Evolutionary conservation across 345 rosid species (phyloP).

Genomic region (Camelina hispida): DNA sequence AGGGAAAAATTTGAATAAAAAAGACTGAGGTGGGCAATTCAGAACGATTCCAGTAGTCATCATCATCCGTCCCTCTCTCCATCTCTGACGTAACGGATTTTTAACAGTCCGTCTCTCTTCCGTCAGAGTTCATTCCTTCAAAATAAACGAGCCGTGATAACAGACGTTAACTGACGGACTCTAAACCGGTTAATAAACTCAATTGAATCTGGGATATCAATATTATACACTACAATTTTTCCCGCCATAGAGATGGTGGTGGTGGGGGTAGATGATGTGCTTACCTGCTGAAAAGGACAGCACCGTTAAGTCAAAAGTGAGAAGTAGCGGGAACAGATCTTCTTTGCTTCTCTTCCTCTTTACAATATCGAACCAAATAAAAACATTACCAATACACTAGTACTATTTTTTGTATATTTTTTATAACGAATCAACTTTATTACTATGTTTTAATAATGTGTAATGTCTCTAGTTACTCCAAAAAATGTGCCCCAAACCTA

Average conservation of each 20-base stretch:
- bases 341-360: not conserved
- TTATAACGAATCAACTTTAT: constrained; percentile 5
- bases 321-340: constrained; percentile 47
- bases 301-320: constrained; percentile 47
- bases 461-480: not conserved
- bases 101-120: constrained; percentile 11
- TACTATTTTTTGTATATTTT: not conserved
- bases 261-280: constrained; percentile 38
- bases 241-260: too few relatives aligned
- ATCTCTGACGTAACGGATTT: constrained; percentile 32
- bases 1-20: constrained; percentile 25
- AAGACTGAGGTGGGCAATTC: constrained; percentile 33
- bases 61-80: constrained; percentile 39
- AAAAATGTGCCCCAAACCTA: constrained; percentile 29
- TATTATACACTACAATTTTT: too few relatives aligned
- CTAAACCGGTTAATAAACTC: constrained; percentile 25
- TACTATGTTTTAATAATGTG: not conserved
- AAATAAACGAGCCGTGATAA: constrained; percentile 18
- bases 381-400: not conserved
- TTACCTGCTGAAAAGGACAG: constrained; percentile 46
- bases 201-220: too few relatives aligned
- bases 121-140: not conserved
- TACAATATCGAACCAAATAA: not conserved
- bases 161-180: constrained; percentile 36
- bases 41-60: constrained; percentile 10